Base-by-base conservation (phyloP, 2,329 filamentous ascomycete genomes). In the Trichoderma sp. region DNA sequence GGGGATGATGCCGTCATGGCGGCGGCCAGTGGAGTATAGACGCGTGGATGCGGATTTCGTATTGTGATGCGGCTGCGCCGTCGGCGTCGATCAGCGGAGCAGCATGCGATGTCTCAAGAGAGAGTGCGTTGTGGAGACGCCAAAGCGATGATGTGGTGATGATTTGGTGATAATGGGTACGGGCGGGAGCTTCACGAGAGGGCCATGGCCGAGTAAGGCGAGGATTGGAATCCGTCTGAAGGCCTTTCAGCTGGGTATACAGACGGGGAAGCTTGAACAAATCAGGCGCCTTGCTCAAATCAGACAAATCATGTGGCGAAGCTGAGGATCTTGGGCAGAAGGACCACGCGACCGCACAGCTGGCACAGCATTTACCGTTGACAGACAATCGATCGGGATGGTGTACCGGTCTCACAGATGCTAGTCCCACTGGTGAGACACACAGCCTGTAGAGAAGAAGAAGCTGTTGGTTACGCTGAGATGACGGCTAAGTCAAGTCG, bases 1-100 rank as follows among this genome's bases (percentile, higher is more conserved):
- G 64, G 53, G 36, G 55, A 32, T 20, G 63, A 57, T 58, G 70
- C 64, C 39, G 70, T 68, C 70, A 71, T 71, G 70, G 62, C 26
- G 55, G 61, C n/a, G 17, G 55, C 17, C 15, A n/a, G 53, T 57
- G 36, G 34, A 50, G 62, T 26, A 23, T 59, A 55, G 62, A 20
- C n/a, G 28, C 26, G 47, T 71, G 26, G 62, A 50, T 15, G 26
- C 59, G 47, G 39, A 34, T 32, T 30, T 26, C 23, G 15, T 28
- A 50, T 30, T 20, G 20, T 15, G 36, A 69, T 62, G 55, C 36
- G 57, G 58, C 36, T 62, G 39, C 57, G 32, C 57, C 39, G 39
- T 61, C 39, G 43, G 5, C 6, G 20, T 62, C 28, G 55, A 23
- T 69, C 43, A 36, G 57, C 30, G 57, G 39, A 69, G 57, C 13